These are phyloP conservation scores for Vitis hybrid DNA, from an alignment of 177 flowering plant species.

Conservation along the genomic window DNA sequence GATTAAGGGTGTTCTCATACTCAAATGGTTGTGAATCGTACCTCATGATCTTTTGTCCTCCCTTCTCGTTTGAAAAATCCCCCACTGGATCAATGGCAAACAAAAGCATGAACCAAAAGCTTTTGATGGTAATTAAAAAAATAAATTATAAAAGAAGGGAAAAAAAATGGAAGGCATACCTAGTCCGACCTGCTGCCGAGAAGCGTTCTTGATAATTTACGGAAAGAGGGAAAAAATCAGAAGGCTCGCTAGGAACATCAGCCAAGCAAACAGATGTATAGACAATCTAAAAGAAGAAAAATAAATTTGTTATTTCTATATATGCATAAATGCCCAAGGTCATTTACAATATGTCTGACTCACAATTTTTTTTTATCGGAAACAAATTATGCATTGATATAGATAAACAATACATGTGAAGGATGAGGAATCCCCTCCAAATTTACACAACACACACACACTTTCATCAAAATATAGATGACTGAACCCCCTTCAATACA, in stretches of 20 bases:
- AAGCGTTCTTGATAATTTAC: slow-evolving; percentile 98
- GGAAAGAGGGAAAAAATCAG: slow-evolving; percentile 89
- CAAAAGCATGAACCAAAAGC: not conserved
- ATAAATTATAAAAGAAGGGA: not conserved
- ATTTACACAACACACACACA: no score
- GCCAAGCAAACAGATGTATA: slow-evolving; percentile 89
- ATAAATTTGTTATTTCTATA: slow-evolving; percentile 1
- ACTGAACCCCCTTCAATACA: no score
- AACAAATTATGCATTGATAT: no score
- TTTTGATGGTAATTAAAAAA: not conserved
- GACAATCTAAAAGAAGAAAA: slow-evolving; percentile 56
- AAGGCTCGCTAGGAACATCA: slow-evolving; percentile 95
- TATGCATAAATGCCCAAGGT: not conserved
- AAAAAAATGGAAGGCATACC: slow-evolving; percentile 39
- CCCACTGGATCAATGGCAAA: slow-evolving; percentile 54
- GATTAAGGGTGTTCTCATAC: not conserved
- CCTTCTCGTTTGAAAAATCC: slow-evolving; percentile 99
- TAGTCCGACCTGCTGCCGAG: slow-evolving; percentile 97
- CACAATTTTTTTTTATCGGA: no score
- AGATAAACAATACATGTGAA: no score
- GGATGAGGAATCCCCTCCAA: no score
- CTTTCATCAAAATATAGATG: no score
- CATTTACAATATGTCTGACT: no score
- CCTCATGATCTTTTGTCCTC: slow-evolving; percentile 93
- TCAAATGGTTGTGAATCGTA: slow-evolving; percentile 22